Base-by-base conservation (phyloP, 169 alveolate genomes). In the Cryptosporidium felis region DNA sequence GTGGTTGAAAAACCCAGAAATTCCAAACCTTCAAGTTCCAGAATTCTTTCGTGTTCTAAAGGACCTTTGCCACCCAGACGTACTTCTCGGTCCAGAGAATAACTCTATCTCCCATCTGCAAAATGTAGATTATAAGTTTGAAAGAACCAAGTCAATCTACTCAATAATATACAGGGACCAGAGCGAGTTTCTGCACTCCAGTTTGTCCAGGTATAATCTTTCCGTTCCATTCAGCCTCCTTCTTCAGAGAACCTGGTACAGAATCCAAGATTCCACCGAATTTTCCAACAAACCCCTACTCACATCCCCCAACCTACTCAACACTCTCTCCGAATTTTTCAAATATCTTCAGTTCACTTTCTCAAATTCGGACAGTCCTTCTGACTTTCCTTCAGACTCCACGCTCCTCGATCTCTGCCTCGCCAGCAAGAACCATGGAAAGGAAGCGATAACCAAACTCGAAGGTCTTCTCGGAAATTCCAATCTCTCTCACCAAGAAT, bases 221-320 rank as follows among this genome's bases (percentile, higher is more conserved):
- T 14, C 14, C 2, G 23, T 56, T 28, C 65, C 85, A 12, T 23
- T 74, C 41, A 32, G 36, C 5, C 32, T 74, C 21, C 8, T 74
- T 32, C 2, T 74, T 10, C 85, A 74, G 30, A 74, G 85, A 74
- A 16, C 60, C 5, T 74, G 85, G 85, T 74, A 53, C 28, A 74
- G 85, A 53, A 49, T 74, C 12, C 85, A 74, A 53, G 85, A 56
- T 9, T 56, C 63, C 8, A 56, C 63, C 32, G 63, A 56, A 56
- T 12, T 56, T 6, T 42, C 32, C 32, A 8, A 12, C 63, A 56
- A 23, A 9, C 23, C 14, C 63, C 63, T 5, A 1, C 32, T 26
- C n/a, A 56, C 32, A 42, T 8, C 3, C 26, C 42, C 26, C 26
- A 56, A 36, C 66, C 12, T 23, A 42, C 58, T 36, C 46, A 49